Evolutionary conservation across 306 rosid species (phyloP), one percentile per base, ranked within the genome.

Genomic region (Vigna reflexopilosa): DNA sequence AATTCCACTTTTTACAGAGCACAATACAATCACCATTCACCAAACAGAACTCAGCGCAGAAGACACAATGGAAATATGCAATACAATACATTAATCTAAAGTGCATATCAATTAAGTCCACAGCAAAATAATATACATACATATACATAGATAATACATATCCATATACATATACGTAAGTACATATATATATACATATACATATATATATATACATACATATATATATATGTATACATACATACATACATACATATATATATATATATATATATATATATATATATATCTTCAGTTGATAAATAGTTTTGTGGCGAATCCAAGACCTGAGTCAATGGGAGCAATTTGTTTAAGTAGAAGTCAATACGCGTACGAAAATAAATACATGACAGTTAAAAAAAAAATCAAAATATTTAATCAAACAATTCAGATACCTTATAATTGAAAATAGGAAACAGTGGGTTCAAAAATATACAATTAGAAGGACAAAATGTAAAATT

Each of bases 1-100:
- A 7, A 57, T 11, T 17, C 22, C 57, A 74, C 52, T 20, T 68
- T 66, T 22, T 6, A 59, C 26, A 55, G 3, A 75, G 61, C 32
- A 14, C 49, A 40, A 36, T 28, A 54, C 59, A 20, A 69, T 36
- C 30, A 65, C 36, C 67, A 61, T 61, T 61, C 70, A 70, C 34
- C 73, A 71, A 63, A 3, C 42, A 62, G 7, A 19, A 24, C 71
- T 67, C 38, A 40, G 47, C 22, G 17, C 52, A 63, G 64, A 61
- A 50, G 40, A 75, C 7, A 7, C 4, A 13, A 44, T 30, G 69
- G 22, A 66, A 28, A 34, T 67, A n/a, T 36, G 70, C 49, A 26
- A 26, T 4, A 4, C 34, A 64, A 58, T 26, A 9, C 14, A 62
- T 16, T 61, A 9, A 65, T 66, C 56, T 44, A 56, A 67, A 28